Evolutionary conservation across 148 eudicot genomes (phyloP).

Genomic region (Camellia japonica): DNA sequence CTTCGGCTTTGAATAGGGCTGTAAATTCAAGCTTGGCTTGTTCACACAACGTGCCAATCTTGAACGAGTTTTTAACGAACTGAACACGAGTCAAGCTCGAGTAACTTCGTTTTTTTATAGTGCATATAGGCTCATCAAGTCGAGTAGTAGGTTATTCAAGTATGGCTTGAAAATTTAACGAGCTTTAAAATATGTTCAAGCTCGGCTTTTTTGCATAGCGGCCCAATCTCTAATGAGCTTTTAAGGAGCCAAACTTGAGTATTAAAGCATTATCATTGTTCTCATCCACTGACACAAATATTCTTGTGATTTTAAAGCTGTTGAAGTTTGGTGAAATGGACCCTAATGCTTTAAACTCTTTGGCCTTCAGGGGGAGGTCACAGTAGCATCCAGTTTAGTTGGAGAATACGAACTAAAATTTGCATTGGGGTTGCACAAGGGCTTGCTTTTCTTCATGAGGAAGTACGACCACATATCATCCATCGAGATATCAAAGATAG

Average conservation of each 20-base stretch:
- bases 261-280: background rate
- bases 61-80: background rate
- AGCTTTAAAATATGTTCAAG: too few relatives aligned
- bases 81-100: background rate
- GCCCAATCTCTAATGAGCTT: too few relatives aligned
- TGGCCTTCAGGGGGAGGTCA: conserved; percentile 27
- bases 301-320: background rate
- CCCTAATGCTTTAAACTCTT: background rate
- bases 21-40: background rate
- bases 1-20: background rate
- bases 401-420: conserved; percentile 38
- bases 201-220: too few relatives aligned
- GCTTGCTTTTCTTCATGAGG: conserved; percentile 50
- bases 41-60: background rate
- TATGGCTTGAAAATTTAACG: too few relatives aligned
- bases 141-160: too few relatives aligned
- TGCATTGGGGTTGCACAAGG: conserved; percentile 48
- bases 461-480: conserved; percentile 40
- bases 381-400: conserved; percentile 38
- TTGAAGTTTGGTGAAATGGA: background rate
- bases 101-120: background rate
- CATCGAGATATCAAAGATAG: conserved; percentile 55
- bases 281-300: background rate
- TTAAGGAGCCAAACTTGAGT: too few relatives aligned
- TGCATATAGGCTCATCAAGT: background rate